A percentile compares a stretch with the other conserved stretches of the same genome.
phyloP scores from a whole-genome alignment of 345 rosid species.

The Microcos paniculata region DNA sequence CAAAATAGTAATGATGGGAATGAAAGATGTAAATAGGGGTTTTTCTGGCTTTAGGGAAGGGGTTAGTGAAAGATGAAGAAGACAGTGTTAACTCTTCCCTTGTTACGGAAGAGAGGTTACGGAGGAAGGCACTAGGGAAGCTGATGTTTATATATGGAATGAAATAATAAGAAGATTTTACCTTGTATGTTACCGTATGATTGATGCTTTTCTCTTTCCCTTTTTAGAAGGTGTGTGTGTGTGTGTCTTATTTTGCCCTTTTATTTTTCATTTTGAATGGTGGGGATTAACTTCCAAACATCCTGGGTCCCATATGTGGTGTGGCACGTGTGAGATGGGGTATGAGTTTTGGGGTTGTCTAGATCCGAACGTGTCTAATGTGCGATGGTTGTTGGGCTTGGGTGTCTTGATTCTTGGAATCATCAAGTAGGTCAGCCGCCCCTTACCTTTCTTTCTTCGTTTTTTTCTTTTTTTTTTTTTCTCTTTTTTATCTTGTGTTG shows the following conservation, averaged over 20 bases:
- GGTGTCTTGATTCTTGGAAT: conserved; percentile 30
- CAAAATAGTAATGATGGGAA: neutral
- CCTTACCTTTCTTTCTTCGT: neutral
- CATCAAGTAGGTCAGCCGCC: conserved; percentile 28
- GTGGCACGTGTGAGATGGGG: conserved; percentile 6
- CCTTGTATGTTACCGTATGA: neutral
- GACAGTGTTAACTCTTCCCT: conserved; percentile 16
- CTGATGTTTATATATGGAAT: conserved; percentile 16
- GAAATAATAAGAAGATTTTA: conserved; percentile 13
- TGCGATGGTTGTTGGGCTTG: conserved; percentile 13
- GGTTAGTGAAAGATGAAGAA: neutral
- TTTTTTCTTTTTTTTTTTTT: neutral
- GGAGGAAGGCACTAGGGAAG: no score
- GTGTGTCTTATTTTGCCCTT: neutral
- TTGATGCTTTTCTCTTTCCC: neutral
- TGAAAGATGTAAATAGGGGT: conserved; percentile 26
- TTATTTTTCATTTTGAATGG: neutral
- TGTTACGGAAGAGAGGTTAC: no score
- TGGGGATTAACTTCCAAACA: neutral
- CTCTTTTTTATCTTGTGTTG: neutral
- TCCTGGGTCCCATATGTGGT: neutral
- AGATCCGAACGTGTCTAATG: conserved; percentile 20
- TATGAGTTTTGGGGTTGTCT: neutral
- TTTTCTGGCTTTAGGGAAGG: conserved; percentile 5
- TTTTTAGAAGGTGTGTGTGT: neutral